Evolutionary conservation across 345 rosid species (phyloP).

Genomic region (Aquilaria sinensis): DNA sequence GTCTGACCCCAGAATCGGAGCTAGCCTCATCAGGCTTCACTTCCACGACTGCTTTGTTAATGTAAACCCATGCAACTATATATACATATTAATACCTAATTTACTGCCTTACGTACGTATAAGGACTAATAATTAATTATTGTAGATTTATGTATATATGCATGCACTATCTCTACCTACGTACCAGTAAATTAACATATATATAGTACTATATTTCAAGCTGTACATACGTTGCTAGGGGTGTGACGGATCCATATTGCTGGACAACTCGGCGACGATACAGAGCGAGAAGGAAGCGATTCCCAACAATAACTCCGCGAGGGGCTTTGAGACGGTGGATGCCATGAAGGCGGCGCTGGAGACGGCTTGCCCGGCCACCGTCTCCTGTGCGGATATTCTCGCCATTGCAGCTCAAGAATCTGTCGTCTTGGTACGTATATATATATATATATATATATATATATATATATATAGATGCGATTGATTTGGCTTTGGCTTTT

Average conservation of each 20-base stretch:
- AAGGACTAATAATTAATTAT: slow-evolving; percentile 15
- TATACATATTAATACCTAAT: no score
- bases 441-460: no score
- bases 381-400: slow-evolving; percentile 54
- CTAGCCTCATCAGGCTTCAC: slow-evolving; percentile 42
- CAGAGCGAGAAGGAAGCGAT: slow-evolving; percentile 40
- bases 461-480: not conserved
- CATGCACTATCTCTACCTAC: not conserved
- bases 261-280: slow-evolving; percentile 34
- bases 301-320: slow-evolving; percentile 44
- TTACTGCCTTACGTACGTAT: slow-evolving; percentile 15
- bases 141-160: not conserved
- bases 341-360: slow-evolving; percentile 42
- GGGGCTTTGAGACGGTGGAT: slow-evolving; percentile 52
- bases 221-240: slow-evolving; percentile 25
- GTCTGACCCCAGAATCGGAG: slow-evolving; percentile 31
- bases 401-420: slow-evolving; percentile 37
- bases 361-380: slow-evolving; percentile 33
- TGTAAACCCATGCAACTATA: no score
- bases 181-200: no score
- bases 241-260: slow-evolving; percentile 50
- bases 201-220: no score
- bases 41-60: slow-evolving; percentile 45
- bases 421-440: slow-evolving; percentile 23
- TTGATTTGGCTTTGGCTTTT: not conserved